Conservation (phyloP, 176 grass and related monocot species). For the Neostapfia colusana region DNA sequence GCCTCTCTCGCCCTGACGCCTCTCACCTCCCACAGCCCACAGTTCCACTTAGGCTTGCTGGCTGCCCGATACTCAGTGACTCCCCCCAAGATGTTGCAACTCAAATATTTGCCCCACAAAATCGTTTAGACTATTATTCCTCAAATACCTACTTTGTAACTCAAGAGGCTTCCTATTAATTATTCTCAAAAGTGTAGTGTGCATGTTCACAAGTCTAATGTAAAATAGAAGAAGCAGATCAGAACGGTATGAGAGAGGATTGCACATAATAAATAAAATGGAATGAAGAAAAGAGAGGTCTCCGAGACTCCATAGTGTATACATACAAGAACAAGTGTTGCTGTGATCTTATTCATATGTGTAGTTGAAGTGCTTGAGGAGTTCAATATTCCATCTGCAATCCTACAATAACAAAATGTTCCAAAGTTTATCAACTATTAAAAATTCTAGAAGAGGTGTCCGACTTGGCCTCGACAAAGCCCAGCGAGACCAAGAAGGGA, state of each 20-base stretch:
- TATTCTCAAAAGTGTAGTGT: not conserved
- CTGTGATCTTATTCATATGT: constrained; percentile 42
- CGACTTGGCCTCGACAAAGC: too few species aligned
- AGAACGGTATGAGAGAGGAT: not conserved
- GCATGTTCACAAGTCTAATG: not conserved
- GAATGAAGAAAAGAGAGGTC: not conserved
- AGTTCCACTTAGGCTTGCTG: not conserved
- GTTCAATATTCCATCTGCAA: constrained; percentile 54
- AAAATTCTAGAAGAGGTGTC: too few species aligned
- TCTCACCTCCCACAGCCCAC: too few species aligned
- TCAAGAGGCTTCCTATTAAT: not conserved
- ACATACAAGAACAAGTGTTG: constrained; percentile 63
- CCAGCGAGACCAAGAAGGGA: too few species aligned
- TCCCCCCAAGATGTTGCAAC: not conserved
- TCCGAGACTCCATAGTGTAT: not conserved
- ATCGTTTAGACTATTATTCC: not conserved
- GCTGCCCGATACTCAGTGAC: not conserved
- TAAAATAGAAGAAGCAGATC: not conserved
- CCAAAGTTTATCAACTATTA: constrained; percentile 3
- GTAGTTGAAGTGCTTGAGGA: constrained; percentile 18
- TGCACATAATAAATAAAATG: constrained; percentile 21
- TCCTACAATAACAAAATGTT: constrained; percentile 56
- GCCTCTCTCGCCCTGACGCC: too few species aligned
- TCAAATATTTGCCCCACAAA: not conserved
- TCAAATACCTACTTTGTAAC: not conserved